Conservation (phyloP, 306 rosid species). For the Astragalus glycyphyllos region DNA sequence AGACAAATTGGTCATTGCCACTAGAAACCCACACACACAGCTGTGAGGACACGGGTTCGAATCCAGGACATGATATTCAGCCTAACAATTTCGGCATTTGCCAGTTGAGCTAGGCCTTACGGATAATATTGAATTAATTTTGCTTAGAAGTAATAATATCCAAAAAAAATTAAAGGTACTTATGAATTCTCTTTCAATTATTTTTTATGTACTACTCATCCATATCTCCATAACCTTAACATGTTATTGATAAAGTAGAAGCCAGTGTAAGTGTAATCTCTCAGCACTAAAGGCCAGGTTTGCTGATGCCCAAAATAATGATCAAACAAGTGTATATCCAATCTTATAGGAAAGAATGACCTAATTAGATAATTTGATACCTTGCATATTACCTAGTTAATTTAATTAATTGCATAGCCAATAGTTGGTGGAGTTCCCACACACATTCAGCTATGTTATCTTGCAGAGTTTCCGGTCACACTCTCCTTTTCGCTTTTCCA, state of each 20-base stretch:
- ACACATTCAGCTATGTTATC: slow-evolving; percentile 51
- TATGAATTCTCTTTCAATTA: too few relatives aligned
- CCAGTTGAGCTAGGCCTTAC: too few relatives aligned
- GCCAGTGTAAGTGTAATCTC: slow-evolving; percentile 28
- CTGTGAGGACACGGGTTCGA: too few relatives aligned
- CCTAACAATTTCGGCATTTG: too few relatives aligned
- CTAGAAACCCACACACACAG: too few relatives aligned
- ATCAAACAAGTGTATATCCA: slow-evolving; percentile 41
- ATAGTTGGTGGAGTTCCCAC: slow-evolving; percentile 71
- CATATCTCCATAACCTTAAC: background rate
- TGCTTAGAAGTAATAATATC: too few relatives aligned
- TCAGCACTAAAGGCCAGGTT: slow-evolving; percentile 43
- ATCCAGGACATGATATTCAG: too few relatives aligned
- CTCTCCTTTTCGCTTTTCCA: slow-evolving; percentile 37
- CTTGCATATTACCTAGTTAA: slow-evolving; percentile 23
- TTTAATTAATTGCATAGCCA: slow-evolving; percentile 42
- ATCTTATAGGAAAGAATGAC: slow-evolving; percentile 41
- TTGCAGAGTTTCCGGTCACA: slow-evolving; percentile 49
- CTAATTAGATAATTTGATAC: slow-evolving; percentile 42
- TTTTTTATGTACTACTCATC: too few relatives aligned
- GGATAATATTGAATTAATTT: too few relatives aligned
- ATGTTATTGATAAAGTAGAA: slow-evolving; percentile 32
- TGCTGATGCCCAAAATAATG: slow-evolving; percentile 46
- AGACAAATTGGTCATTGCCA: too few relatives aligned
- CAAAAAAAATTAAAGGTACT: too few relatives aligned